A percentile compares a stretch with the other conserved stretches of the same genome.
Conservation (phyloP, 148 eudicot genomes). For the Camellia lanceoleosa region DNA sequence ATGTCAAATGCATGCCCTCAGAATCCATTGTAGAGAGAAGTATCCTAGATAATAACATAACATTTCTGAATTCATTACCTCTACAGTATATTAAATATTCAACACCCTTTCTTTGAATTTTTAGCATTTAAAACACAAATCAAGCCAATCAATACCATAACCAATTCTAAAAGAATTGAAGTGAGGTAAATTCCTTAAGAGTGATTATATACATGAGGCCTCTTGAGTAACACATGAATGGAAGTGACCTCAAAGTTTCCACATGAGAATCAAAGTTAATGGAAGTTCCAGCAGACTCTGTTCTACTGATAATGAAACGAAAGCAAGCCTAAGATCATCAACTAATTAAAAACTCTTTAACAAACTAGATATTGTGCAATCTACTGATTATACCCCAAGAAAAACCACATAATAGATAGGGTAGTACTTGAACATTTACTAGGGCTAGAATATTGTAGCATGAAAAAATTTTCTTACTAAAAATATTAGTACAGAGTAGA, state of each 20-base stretch:
- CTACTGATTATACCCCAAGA: background rate
- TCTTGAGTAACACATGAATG: background rate
- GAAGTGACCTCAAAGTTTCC: background rate
- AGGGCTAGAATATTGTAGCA: background rate
- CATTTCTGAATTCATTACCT: background rate
- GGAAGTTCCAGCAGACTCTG: background rate
- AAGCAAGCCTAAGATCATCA: background rate
- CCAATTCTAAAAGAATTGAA: background rate
- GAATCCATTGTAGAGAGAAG: background rate
- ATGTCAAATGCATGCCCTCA: too few relatives aligned
- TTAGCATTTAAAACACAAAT: background rate
- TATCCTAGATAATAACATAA: background rate
- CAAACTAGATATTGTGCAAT: background rate
- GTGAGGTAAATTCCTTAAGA: background rate
- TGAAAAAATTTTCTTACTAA: background rate
- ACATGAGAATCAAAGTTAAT: background rate
- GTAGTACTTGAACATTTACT: background rate
- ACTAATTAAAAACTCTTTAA: background rate
- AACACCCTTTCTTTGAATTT: background rate
- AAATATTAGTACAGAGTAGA: background rate
- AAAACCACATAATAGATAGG: background rate
- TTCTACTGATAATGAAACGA: background rate
- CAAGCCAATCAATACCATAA: background rate
- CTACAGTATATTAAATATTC: background rate
- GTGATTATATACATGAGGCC: background rate